Base-by-base conservation (phyloP, 1,284 basidiomycete species). In the Microbotryomycetes sp. region DNA sequence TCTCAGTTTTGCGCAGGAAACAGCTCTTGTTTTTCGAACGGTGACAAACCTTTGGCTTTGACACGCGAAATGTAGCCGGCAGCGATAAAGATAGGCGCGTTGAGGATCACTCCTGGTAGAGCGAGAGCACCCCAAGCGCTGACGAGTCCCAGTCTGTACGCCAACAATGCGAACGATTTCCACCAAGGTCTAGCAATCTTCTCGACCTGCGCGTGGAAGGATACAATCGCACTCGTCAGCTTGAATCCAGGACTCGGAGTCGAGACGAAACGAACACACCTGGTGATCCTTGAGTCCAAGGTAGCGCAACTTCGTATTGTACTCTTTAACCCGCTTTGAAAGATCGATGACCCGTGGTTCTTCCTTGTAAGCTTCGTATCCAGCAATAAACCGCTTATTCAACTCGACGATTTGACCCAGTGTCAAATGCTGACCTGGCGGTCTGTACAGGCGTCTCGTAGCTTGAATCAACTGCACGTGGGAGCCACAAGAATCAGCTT, bases 281-380 rank as follows among this genome's bases (percentile, higher is more conserved):
- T 99, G 96, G 74, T 99, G 96, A 75, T 99, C 96, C 58, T 92
- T 87, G 62, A 99, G 80, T n/a, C 96, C 96, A 64, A 98, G 82
- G 77, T 97, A 92, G 49, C 87, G 83, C 47, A 98, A 80, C 56
- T 87, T 80, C 63, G 91, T 87, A 75, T 99, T 98, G 76, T 99
- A 99, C 67, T 87, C 87, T 47, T 93, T 80, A n/a, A 98, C 90
- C 66, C 91, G 86, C 52, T 80, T 80, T 52, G 89, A 84, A 25
- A 98, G 80, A 56, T 87, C 85, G 73, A 89, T 84, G 25, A 99
- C 85, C 26, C 87, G 84, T 0, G 93, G 92, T 72, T 97, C 92
- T 73, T 97, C 87, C 74, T 96, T 88, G 81, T 96, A 97, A 6
- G 83, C 80, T 30, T 72, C 68, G 74, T 98, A 98, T 3, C 92